These are phyloP conservation scores for Arthrobotrys iridis DNA, from an alignment of 2,329 filamentous ascomycete species.

Conservation along the genomic window DNA sequence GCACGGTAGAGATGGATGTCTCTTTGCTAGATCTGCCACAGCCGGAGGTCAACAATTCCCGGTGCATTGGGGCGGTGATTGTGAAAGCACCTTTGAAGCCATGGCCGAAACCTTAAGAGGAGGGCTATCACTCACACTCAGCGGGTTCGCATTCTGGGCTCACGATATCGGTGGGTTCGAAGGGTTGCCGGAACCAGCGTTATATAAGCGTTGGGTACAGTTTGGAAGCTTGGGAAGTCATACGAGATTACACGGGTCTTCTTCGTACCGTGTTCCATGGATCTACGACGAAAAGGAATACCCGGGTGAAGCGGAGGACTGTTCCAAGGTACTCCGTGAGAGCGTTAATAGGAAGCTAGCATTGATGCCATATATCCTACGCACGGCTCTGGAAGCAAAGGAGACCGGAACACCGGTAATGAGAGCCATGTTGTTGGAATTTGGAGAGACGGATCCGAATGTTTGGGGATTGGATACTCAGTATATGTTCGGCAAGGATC, in stretches of 20 bases:
- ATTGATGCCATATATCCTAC: constrained; percentile 70
- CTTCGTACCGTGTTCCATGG: constrained; percentile 79
- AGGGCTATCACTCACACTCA: constrained; percentile 71
- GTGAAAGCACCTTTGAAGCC: constrained; percentile 76
- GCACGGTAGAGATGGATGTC: constrained; percentile 67
- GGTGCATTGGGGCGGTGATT: constrained; percentile 78
- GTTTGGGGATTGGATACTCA: constrained; percentile 75
- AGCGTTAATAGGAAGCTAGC: constrained; percentile 68
- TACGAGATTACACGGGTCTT: constrained; percentile 75
- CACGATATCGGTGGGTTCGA: constrained; percentile 79
- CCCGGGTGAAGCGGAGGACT: constrained; percentile 64
- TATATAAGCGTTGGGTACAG: constrained; percentile 83
- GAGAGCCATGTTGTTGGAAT: constrained; percentile 74
- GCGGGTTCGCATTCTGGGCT: constrained; percentile 75
- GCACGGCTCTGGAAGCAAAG: constrained; percentile 66
- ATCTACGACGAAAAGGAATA: constrained; percentile 70
- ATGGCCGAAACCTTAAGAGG: constrained; percentile 77
- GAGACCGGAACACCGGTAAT: constrained; percentile 71
- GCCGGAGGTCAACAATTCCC: constrained; percentile 77
- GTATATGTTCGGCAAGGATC: constrained; percentile 75
- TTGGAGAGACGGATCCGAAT: constrained; percentile 73
- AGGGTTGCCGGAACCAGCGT: constrained; percentile 72
- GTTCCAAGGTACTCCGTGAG: constrained; percentile 66
- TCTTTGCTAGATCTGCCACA: constrained; percentile 75
- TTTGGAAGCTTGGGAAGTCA: constrained; percentile 77